These are phyloP conservation scores for Entoloma clypeatum DNA, from an alignment of 1,284 basidiomycete species.

Conservation along the genomic window DNA sequence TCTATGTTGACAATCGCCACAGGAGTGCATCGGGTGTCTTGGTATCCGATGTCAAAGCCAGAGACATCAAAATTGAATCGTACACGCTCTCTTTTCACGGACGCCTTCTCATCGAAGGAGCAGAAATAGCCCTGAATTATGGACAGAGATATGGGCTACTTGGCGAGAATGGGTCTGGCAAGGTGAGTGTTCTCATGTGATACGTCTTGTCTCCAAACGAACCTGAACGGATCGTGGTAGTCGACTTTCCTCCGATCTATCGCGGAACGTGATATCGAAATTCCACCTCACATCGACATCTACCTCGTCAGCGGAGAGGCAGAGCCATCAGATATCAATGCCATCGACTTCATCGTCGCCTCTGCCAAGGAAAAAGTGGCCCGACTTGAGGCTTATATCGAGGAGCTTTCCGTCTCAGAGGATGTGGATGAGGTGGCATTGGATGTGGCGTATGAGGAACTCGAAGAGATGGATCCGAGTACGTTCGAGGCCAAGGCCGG, in stretches of 20 bases:
- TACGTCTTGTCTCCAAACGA: neutral
- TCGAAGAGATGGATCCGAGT: constrained; percentile 94
- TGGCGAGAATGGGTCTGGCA: constrained; percentile 97
- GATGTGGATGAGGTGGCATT: constrained; percentile 83
- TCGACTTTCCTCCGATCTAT: constrained; percentile 73
- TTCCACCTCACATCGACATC: constrained; percentile 95
- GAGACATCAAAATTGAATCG: constrained; percentile 97
- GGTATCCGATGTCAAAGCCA: constrained; percentile 86
- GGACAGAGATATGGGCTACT: constrained; percentile 94
- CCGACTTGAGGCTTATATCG: constrained; percentile 92
- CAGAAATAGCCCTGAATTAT: constrained; percentile 91
- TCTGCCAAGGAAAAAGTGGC: constrained; percentile 95
- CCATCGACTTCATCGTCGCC: constrained; percentile 92
- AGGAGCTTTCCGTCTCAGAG: constrained; percentile 89
- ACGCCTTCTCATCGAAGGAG: constrained; percentile 87
- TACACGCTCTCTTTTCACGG: constrained; percentile 98
- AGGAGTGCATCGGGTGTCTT: constrained; percentile 91
- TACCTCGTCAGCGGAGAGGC: constrained; percentile 96
- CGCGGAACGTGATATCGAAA: constrained; percentile 90
- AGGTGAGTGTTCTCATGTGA: constrained; percentile 53
- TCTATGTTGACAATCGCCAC: constrained; percentile 16
- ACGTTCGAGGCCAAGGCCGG: constrained; percentile 97
- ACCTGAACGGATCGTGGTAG: constrained; percentile 29
- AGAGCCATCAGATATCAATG: constrained; percentile 95
- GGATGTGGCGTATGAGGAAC: constrained; percentile 90